Evolutionary conservation across 176 grass and related monocot species (phyloP).

Genomic region (Aechmea fasciata): DNA sequence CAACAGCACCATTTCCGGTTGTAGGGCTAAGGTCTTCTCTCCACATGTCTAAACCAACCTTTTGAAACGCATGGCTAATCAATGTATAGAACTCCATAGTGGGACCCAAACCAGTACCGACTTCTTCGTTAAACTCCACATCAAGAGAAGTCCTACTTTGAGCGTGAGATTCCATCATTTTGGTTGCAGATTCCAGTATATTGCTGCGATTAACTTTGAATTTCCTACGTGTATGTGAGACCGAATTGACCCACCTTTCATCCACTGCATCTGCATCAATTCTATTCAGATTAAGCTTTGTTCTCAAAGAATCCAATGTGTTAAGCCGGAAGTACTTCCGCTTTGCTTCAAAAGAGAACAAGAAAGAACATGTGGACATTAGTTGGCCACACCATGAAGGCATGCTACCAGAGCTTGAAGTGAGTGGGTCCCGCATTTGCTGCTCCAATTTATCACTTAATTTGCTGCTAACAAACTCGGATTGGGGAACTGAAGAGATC

Average conservation of each 20-base stretch:
- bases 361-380: conserved; percentile 77
- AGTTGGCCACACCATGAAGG: conserved; percentile 86
- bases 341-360: conserved; percentile 93
- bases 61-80: conserved; percentile 76
- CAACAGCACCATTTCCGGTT: conserved; percentile 17
- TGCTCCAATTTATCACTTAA: conserved; percentile 98
- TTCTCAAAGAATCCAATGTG: conserved; percentile 56
- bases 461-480: conserved; percentile 75
- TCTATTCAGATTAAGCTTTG: conserved; percentile 33
- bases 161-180: conserved; percentile 65
- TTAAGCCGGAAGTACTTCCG: conserved; percentile 81
- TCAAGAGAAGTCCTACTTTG: conserved; percentile 44
- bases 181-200: conserved; percentile 54
- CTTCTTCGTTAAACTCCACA: conserved; percentile 71
- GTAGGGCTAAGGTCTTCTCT: conserved; percentile 39
- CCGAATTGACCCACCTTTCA: conserved; percentile 19
- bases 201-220: conserved; percentile 74
- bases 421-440: conserved; percentile 80
- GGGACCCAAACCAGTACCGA: conserved; percentile 77
- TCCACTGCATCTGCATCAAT: conserved; percentile 11
- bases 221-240: conserved; percentile 41
- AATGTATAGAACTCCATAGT: conserved; percentile 82
- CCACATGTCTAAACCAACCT: conserved; percentile 63
- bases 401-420: conserved; percentile 47
- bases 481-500: conserved; percentile 53